Evolutionary conservation across 441 rosid species (phyloP).

Genomic region (Erodium moschatum): DNA sequence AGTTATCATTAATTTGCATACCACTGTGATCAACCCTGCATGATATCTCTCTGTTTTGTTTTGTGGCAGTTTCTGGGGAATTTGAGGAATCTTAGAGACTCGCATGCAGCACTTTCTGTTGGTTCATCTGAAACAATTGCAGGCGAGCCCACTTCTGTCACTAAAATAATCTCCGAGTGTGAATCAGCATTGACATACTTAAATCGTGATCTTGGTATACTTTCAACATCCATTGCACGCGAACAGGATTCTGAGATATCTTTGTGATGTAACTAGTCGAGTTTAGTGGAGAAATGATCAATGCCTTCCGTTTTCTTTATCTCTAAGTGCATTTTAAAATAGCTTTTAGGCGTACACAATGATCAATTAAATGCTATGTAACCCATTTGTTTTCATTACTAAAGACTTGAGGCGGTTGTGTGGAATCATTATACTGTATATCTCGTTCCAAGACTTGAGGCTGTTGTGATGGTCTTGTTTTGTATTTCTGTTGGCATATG

Average conservation of each 20-base stretch:
- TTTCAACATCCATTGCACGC: constrained; percentile 77
- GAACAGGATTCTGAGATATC: constrained; percentile 46
- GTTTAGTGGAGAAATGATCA: neutral
- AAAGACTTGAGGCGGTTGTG: neutral
- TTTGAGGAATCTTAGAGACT: constrained; percentile 89
- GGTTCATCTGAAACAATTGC: constrained; percentile 72
- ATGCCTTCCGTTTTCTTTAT: neutral
- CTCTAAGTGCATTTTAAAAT: neutral
- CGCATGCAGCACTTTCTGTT: constrained; percentile 81
- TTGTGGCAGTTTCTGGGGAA: constrained; percentile 72
- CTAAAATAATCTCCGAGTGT: constrained; percentile 81
- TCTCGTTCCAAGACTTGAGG: neutral
- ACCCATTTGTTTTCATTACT: neutral
- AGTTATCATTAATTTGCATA: constrained; percentile 6
- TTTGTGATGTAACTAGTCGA: constrained; percentile 19
- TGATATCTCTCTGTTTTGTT: constrained; percentile 10
- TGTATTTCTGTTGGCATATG: neutral
- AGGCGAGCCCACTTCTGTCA: constrained; percentile 78
- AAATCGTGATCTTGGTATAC: constrained; percentile 77
- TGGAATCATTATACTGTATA: neutral
- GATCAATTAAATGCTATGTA: neutral
- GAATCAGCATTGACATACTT: constrained; percentile 82
- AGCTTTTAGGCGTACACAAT: neutral
- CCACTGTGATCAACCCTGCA: constrained; percentile 5
- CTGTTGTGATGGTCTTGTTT: neutral